Percentiles rank a stretch among this genome's conserved stretches.
phyloP scores from a whole-genome alignment of 257 asterid genomes.

The Solanum sparsipilum region DNA sequence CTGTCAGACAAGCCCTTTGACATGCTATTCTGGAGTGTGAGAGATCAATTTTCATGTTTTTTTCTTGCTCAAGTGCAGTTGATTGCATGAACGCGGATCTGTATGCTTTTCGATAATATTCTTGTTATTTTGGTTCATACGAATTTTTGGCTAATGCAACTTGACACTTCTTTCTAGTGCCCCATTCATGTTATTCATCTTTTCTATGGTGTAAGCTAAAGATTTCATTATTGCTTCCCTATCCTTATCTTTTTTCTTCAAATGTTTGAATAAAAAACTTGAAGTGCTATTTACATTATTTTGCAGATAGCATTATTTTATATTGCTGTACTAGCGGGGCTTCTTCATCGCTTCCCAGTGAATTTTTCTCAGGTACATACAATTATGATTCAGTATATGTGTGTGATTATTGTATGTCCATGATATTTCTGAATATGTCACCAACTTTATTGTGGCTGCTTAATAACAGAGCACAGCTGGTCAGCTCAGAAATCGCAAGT shows the following conservation, averaged over 20 bases:
- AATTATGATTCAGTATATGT: neutral
- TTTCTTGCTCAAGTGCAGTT: neutral
- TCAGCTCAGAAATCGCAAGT: conserved; percentile 78
- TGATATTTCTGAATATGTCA: neutral
- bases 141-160: neutral
- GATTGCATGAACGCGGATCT: neutral
- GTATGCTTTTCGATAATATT: neutral
- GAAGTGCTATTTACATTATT: conserved; percentile 6
- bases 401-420: neutral
- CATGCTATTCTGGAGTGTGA: neutral
- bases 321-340: conserved; percentile 87
- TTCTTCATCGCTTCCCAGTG: conserved; percentile 86
- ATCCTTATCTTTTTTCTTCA: neutral
- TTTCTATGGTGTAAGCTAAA: neutral
- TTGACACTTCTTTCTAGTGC: neutral
- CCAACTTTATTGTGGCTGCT: neutral
- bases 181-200: neutral
- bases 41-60: neutral
- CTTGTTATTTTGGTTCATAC: neutral
- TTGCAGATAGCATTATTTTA: conserved; percentile 82
- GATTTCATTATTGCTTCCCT: neutral
- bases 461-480: conserved; percentile 68
- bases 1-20: neutral
- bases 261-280: neutral
- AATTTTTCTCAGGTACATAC: conserved; percentile 81